Conservation (phyloP, 805 yeast genomes). For the Ogataea siamensis region DNA sequence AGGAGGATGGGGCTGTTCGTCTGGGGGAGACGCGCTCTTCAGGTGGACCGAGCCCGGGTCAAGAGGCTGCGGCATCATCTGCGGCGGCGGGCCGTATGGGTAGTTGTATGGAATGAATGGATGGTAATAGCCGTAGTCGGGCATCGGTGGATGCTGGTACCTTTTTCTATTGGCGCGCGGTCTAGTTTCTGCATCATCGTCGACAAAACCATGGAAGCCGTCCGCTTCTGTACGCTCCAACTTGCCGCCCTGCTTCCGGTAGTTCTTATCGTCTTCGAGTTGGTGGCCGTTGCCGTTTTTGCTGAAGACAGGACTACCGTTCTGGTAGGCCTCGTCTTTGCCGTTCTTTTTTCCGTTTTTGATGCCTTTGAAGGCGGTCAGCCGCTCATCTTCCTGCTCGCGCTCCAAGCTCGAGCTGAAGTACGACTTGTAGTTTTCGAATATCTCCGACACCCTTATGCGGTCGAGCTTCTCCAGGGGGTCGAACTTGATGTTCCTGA, state of each 20-base stretch:
- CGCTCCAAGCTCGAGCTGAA: slow-evolving; percentile 9
- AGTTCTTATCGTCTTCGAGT: slow-evolving; percentile 21
- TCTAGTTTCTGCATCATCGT: slow-evolving; percentile 14
- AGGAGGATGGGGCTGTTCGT: slow-evolving; percentile 3
- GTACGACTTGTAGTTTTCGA: slow-evolving; percentile 19
- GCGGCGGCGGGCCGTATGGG: slow-evolving; percentile 11
- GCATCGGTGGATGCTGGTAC: slow-evolving; percentile 7
- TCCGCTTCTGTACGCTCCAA: background rate
- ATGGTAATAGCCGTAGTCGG: slow-evolving; percentile 18
- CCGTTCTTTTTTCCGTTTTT: slow-evolving; percentile 12
- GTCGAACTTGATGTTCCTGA: slow-evolving; percentile 31
- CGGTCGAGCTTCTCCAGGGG: slow-evolving; percentile 34
- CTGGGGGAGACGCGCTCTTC: slow-evolving; percentile 4
- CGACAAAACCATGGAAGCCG: slow-evolving; percentile 16
- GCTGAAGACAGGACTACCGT: slow-evolving; percentile 17
- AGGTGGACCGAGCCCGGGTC: slow-evolving; percentile 1
- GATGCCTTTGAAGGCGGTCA: slow-evolving; percentile 1
- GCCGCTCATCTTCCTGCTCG: slow-evolving; percentile 16
- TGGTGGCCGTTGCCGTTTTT: slow-evolving; percentile 27
- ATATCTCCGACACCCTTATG: slow-evolving; percentile 29
- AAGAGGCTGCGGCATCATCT: slow-evolving; percentile 5
- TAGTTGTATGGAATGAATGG: slow-evolving; percentile 18
- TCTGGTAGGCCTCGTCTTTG: slow-evolving; percentile 23
- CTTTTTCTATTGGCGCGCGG: slow-evolving; percentile 8
- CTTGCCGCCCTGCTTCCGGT: background rate